Conservation (phyloP, 2,329 filamentous ascomycete species). For the Pleoardoris graminearum region DNA sequence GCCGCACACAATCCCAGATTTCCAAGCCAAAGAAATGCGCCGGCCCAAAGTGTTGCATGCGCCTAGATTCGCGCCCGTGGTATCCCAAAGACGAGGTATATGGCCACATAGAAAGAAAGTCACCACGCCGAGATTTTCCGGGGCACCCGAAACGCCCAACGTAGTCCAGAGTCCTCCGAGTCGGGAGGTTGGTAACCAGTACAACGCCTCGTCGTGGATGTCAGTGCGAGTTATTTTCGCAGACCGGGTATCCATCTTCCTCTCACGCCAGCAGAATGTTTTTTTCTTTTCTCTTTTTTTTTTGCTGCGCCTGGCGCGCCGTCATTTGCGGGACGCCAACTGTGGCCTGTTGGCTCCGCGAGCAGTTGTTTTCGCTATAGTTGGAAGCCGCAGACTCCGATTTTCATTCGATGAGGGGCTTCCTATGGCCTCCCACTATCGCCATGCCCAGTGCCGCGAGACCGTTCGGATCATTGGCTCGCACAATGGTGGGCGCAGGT, state of each 20-base stretch:
- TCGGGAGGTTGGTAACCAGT: not conserved
- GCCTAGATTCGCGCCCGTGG: conserved; percentile 13
- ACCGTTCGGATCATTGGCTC: conserved; percentile 71
- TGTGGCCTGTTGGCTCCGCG: not conserved
- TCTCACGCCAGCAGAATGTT: not conserved
- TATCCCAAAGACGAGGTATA: conserved; percentile 6
- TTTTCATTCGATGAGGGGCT: conserved; percentile 66
- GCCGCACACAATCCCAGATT: not conserved
- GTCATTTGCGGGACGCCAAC: not conserved
- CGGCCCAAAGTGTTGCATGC: not conserved
- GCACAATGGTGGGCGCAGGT: conserved; percentile 81
- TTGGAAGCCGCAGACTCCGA: not conserved
- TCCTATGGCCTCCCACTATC: conserved; percentile 64
- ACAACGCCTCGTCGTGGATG: not conserved
- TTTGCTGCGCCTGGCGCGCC: not conserved
- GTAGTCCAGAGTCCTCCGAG: not conserved
- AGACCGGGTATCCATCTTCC: too few relatives aligned
- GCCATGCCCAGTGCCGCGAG: conserved; percentile 64
- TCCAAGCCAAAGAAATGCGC: too few relatives aligned
- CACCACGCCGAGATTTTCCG: conserved; percentile 7
- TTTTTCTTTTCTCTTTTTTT: not conserved
- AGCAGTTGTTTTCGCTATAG: not conserved
- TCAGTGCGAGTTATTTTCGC: not conserved
- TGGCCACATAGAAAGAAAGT: conserved; percentile 9
- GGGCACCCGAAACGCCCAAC: conserved; percentile 5